Conservation (phyloP, 352 stramenopile genomes). For the Globisporangium recalcitrans region DNA sequence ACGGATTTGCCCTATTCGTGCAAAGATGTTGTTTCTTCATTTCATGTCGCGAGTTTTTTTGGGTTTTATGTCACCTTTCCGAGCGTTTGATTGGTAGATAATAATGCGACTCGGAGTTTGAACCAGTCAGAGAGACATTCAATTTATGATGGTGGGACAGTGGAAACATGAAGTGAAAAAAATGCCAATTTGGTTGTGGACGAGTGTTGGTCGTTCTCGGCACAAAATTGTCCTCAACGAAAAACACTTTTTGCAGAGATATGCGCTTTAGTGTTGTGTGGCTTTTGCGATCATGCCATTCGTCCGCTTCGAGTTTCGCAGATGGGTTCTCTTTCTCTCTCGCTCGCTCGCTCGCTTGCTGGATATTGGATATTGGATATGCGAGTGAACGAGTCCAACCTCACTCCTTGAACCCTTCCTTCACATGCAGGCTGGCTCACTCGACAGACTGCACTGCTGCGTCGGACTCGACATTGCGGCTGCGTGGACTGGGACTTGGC, state of each 20-base stretch:
- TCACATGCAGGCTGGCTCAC: background rate
- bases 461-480: background rate
- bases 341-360: background rate
- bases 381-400: background rate
- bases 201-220: background rate
- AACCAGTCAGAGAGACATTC: background rate
- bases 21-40: background rate
- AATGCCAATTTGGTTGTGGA: background rate
- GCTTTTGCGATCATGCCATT: background rate
- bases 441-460: background rate
- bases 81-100: background rate
- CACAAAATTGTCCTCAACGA: background rate
- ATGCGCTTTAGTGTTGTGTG: background rate
- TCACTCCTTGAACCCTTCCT: background rate
- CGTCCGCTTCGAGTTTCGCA: background rate
- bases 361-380: too few relatives aligned
- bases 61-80: background rate
- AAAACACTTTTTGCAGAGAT: too few relatives aligned
- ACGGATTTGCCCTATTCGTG: background rate
- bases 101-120: background rate
- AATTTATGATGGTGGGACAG: background rate
- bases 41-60: constrained; percentile 1
- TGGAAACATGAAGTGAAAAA: too few relatives aligned
- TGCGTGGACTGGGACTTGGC: background rate
- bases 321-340: background rate